Evolutionary conservation across 495 filamentous ascomycete species (phyloP).

Genomic region (Aspergillus ellipticus): DNA sequence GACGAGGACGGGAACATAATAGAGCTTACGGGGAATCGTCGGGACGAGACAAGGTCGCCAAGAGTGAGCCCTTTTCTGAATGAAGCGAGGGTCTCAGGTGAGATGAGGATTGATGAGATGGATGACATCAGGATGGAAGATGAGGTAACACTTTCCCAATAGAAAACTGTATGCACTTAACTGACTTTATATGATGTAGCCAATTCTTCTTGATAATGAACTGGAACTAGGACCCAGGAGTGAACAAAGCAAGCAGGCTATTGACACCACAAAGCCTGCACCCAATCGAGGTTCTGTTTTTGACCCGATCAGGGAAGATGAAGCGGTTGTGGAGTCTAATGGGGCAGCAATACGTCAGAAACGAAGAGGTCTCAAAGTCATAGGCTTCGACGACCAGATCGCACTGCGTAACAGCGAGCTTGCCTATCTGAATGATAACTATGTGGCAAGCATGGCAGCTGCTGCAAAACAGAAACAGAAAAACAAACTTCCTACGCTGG

Average conservation of each 20-base stretch:
- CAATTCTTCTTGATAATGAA: conserved; percentile 12
- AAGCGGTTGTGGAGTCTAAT: conserved; percentile 2
- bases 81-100: conserved; percentile 21
- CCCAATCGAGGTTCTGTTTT: background rate
- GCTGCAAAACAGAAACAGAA: conserved; percentile 41
- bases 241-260: background rate
- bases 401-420: conserved; percentile 52
- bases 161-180: conserved; percentile 1
- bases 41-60: background rate
- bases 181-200: conserved; percentile 9
- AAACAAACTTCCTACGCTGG: conserved; percentile 33
- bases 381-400: conserved; percentile 20
- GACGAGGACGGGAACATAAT: conserved; percentile 61
- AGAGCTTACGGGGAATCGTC: conserved; percentile 26
- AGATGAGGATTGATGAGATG: conserved; percentile 9
- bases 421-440: conserved; percentile 56
- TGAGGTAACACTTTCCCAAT: conserved; percentile 16
- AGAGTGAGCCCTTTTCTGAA: conserved; percentile 20
- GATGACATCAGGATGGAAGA: conserved; percentile 16
- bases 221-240: conserved; percentile 3
- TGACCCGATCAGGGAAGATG: background rate
- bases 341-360: conserved; percentile 17
- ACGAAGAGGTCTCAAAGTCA: conserved; percentile 20
- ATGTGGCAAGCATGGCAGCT: conserved; percentile 50
- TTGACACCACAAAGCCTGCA: background rate